Evolutionary conservation across 2,329 filamentous ascomycete genomes (phyloP).

Genomic region (Colletotrichum limetticola): DNA sequence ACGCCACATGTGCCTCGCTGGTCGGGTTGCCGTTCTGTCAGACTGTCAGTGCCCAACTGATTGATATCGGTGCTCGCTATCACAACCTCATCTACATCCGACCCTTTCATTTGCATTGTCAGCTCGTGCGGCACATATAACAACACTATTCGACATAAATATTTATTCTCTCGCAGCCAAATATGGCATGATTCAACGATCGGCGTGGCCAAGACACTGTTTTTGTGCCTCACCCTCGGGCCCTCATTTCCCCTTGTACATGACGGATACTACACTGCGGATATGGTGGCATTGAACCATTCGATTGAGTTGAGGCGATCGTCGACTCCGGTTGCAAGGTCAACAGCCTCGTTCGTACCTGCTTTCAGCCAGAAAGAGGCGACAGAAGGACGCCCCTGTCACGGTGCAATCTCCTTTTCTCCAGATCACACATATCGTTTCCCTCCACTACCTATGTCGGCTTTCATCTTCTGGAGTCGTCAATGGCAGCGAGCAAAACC

Average conservation of each 20-base stretch:
- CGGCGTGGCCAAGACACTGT: not conserved
- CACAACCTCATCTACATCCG: not conserved
- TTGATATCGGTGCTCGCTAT: not conserved
- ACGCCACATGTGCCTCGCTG: not conserved
- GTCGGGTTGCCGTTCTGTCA: not conserved
- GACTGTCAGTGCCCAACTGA: not conserved
- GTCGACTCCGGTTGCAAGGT: not conserved
- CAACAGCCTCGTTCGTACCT: not conserved
- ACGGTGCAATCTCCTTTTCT: slow-evolving; percentile 24
- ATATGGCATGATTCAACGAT: slow-evolving; percentile 6
- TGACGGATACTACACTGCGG: no score
- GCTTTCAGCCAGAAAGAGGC: not conserved
- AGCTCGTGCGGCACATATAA: slow-evolving; percentile 12
- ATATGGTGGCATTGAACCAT: slow-evolving; percentile 19
- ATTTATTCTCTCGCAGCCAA: not conserved
- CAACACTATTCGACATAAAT: not conserved
- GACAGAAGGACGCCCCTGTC: slow-evolving; percentile 10
- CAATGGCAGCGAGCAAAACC: slow-evolving; percentile 2
- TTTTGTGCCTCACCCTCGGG: not conserved
- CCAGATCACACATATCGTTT: not conserved
- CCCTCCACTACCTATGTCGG: not conserved
- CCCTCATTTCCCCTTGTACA: not conserved
- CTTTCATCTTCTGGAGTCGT: slow-evolving; percentile 3
- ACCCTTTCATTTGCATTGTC: slow-evolving; percentile 7
- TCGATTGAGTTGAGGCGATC: slow-evolving; percentile 4